Percentiles rank a stretch among this genome's conserved stretches.
These are phyloP conservation scores for Candida nonsorbophila DNA, from an alignment of 805 yeast species.

Conservation along the genomic window DNA sequence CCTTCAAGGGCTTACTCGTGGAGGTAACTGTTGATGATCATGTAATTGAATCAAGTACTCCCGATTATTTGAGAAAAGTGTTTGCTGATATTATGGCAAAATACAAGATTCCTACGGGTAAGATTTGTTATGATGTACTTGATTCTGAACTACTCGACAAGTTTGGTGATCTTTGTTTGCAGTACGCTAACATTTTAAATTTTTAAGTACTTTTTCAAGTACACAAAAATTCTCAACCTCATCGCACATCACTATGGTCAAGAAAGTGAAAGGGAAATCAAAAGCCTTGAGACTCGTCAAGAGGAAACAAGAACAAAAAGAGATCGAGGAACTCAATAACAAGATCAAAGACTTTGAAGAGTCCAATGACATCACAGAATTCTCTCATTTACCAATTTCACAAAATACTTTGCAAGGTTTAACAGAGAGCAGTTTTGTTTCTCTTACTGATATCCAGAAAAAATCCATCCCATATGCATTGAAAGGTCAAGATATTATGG, in stretches of 20 bases:
- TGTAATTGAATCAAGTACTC: slow-evolving; percentile 9
- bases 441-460: slow-evolving; percentile 82
- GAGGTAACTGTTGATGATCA: slow-evolving; percentile 42
- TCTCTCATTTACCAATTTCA: slow-evolving; percentile 76
- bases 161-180: slow-evolving; percentile 37
- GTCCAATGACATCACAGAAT: slow-evolving; percentile 33
- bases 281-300: slow-evolving; percentile 10
- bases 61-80: slow-evolving; percentile 9
- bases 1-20: slow-evolving; percentile 63
- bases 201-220: slow-evolving; percentile 14
- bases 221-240: not conserved
- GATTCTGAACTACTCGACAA: slow-evolving; percentile 19
- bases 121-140: slow-evolving; percentile 26
- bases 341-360: slow-evolving; percentile 41
- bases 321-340: slow-evolving; percentile 39
- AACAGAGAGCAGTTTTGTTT: slow-evolving; percentile 69
- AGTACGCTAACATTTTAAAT: slow-evolving; percentile 36
- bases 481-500: slow-evolving; percentile 74
- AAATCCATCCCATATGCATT: slow-evolving; percentile 71
- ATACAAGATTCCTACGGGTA: slow-evolving; percentile 37
- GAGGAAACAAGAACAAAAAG: slow-evolving; percentile 28
- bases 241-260: slow-evolving; percentile 12
- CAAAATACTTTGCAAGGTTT: slow-evolving; percentile 63
- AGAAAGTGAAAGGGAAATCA: slow-evolving; percentile 10
- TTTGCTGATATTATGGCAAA: slow-evolving; percentile 22